These are phyloP conservation scores for Physcomitrellopsis africana DNA, from an alignment of 225 moss, liverwort and hornwort species.

Conservation along the genomic window DNA sequence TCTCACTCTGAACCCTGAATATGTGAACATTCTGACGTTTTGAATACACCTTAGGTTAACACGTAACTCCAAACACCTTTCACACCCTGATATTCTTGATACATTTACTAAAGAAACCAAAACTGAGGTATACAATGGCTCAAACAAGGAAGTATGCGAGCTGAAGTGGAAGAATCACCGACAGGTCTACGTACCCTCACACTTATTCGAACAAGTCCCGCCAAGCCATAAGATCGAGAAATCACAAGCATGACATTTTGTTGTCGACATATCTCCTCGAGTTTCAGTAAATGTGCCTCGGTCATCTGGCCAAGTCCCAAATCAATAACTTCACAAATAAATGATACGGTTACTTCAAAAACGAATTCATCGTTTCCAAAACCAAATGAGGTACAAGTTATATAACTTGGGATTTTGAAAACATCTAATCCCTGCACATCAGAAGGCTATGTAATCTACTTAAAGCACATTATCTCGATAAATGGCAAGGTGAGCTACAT, in stretches of 20 bases:
- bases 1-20: slow-evolving; percentile 4
- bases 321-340: slow-evolving; percentile 3
- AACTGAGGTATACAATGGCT: background rate
- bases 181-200: slow-evolving; percentile 57
- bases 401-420: background rate
- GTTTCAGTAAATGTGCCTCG: slow-evolving; percentile 80
- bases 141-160: slow-evolving; percentile 19
- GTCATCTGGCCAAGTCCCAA: slow-evolving; percentile 65
- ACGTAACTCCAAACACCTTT: slow-evolving; percentile 9
- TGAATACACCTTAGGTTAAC: background rate
- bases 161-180: slow-evolving; percentile 21
- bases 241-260: slow-evolving; percentile 85
- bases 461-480: background rate
- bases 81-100: background rate
- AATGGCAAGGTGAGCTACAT: background rate
- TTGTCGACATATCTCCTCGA: slow-evolving; percentile 96
- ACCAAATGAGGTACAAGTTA: slow-evolving; percentile 17
- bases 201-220: slow-evolving; percentile 94
- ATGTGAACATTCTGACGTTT: background rate
- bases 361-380: background rate
- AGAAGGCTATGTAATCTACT: slow-evolving; percentile 8
- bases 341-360: slow-evolving; percentile 8
- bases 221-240: slow-evolving; percentile 95
- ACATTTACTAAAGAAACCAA: background rate
- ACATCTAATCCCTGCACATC: slow-evolving; percentile 12